Percentiles rank a stretch among this genome's conserved stretches.
Evolutionary conservation across 2,329 filamentous ascomycete genomes (phyloP).

Genomic region (Cytospora chrysosperma): DNA sequence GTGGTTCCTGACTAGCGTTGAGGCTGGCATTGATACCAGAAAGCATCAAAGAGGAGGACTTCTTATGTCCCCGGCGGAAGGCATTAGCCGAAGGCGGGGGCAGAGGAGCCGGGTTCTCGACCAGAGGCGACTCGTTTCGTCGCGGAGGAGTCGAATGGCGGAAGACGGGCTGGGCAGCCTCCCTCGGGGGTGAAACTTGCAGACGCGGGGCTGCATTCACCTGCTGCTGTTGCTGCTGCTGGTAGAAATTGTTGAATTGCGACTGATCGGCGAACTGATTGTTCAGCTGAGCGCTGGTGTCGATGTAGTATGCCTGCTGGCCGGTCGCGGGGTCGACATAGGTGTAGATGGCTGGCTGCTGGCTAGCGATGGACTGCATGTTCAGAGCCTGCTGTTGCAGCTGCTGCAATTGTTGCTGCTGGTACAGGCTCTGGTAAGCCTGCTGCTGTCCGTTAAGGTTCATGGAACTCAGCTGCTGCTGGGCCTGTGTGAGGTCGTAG

Average conservation of each 20-base stretch:
- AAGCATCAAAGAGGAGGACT: slow-evolving; percentile 66
- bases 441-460: slow-evolving; percentile 63
- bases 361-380: slow-evolving; percentile 62
- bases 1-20: slow-evolving; percentile 43
- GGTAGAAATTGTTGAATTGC: slow-evolving; percentile 37
- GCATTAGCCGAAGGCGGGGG: slow-evolving; percentile 87
- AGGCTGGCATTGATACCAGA: slow-evolving; percentile 53
- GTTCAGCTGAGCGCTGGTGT: slow-evolving; percentile 55
- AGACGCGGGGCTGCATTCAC: slow-evolving; percentile 66
- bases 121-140: slow-evolving; percentile 63
- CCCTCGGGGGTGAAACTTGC: slow-evolving; percentile 78
- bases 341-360: slow-evolving; percentile 70
- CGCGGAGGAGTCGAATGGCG: slow-evolving; percentile 68
- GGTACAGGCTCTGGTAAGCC: slow-evolving; percentile 59
- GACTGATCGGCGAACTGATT: slow-evolving; percentile 24
- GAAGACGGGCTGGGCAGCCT: slow-evolving; percentile 49
- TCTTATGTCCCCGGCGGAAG: slow-evolving; percentile 92
- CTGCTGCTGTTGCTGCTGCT: slow-evolving; percentile 49
- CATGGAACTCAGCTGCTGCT: slow-evolving; percentile 78
- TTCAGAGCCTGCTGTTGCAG: slow-evolving; percentile 63
- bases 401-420: slow-evolving; percentile 42
- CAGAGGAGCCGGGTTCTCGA: slow-evolving; percentile 63
- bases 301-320: slow-evolving; percentile 78
- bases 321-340: slow-evolving; percentile 86
- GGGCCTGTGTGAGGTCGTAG: slow-evolving; percentile 75